These are phyloP conservation scores for Fusarium haematococcum DNA, from an alignment of 2,329 filamentous ascomycete species.

Conservation along the genomic window DNA sequence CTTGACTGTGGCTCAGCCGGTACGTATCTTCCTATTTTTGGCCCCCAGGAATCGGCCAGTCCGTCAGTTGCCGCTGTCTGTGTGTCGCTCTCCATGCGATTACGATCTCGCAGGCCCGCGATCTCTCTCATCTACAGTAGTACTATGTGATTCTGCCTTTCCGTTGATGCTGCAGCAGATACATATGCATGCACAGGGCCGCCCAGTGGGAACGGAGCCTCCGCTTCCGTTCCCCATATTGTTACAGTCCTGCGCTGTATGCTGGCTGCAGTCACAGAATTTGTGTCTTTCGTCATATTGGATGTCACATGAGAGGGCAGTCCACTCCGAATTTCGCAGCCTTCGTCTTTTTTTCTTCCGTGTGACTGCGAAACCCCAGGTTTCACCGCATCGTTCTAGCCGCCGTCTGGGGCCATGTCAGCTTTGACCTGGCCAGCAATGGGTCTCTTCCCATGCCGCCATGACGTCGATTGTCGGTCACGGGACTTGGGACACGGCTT, in stretches of 20 bases:
- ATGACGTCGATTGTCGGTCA: slow-evolving; percentile 40
- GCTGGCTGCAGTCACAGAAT: slow-evolving; percentile 19
- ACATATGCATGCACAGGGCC: slow-evolving; percentile 21
- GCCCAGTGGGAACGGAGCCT: slow-evolving; percentile 22
- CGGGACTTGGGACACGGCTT: slow-evolving; percentile 29
- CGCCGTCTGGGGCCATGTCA: slow-evolving; percentile 28
- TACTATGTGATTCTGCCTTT: slow-evolving; percentile 32
- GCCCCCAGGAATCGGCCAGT: slow-evolving; percentile 29
- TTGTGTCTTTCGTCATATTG: slow-evolving; percentile 10
- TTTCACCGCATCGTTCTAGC: slow-evolving; percentile 39
- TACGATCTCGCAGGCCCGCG: slow-evolving; percentile 13
- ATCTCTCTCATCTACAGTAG: slow-evolving; percentile 9
- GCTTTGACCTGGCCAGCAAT: slow-evolving; percentile 10
- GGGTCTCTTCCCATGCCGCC: slow-evolving; percentile 7
- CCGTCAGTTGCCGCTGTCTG: slow-evolving; percentile 25
- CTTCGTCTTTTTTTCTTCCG: background rate
- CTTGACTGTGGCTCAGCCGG: slow-evolving; percentile 35
- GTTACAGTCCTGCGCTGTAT: background rate
- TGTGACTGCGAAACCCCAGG: slow-evolving; percentile 39
- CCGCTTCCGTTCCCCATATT: slow-evolving; percentile 14
- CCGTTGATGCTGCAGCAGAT: slow-evolving; percentile 26
- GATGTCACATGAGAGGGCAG: slow-evolving; percentile 38
- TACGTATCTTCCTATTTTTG: slow-evolving; percentile 44
- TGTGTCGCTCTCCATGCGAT: background rate
- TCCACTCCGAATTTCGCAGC: slow-evolving; percentile 15